Conservation (phyloP, 148 eudicot genomes). For the Persicaria maculosa region DNA sequence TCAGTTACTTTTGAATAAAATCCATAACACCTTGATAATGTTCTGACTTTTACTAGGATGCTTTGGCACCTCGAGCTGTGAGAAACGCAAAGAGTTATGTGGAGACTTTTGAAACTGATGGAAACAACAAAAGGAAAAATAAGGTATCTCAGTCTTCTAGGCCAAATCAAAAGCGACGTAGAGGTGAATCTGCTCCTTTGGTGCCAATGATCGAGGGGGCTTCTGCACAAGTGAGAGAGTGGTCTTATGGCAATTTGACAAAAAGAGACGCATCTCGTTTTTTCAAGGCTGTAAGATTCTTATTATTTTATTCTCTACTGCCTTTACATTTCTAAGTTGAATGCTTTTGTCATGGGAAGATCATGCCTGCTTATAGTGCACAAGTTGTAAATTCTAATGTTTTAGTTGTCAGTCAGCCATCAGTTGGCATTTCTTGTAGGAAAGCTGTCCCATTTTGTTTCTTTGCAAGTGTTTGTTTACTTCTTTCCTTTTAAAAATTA, state of each 20-base stretch:
- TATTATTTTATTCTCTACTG: not conserved
- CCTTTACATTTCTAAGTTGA: constrained; percentile 8
- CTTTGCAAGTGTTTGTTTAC: not conserved
- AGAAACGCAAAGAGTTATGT: constrained; percentile 78
- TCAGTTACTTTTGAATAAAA: not conserved
- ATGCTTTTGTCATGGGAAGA: not conserved
- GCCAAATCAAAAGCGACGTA: constrained; percentile 59
- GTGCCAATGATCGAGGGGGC: constrained; percentile 84
- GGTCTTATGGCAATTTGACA: constrained; percentile 89
- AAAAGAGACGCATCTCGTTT: constrained; percentile 98
- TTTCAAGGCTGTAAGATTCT: constrained; percentile 63
- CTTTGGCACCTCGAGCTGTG: constrained; percentile 94
- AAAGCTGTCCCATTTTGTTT: not conserved
- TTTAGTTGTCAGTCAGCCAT: not conserved
- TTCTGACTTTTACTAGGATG: constrained; percentile 37
- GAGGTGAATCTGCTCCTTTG: constrained; percentile 54
- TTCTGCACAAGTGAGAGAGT: constrained; percentile 87
- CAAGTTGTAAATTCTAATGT: not conserved
- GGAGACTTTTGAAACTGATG: constrained; percentile 58
- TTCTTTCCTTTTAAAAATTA: constrained; percentile 16
- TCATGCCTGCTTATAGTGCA: not conserved
- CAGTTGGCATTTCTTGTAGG: constrained; percentile 1
- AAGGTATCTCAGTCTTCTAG: constrained; percentile 57
- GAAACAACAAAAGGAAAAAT: constrained; percentile 73
- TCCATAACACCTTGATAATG: not conserved